Percentiles rank a stretch among this genome's conserved stretches.
Evolutionary conservation across 2,329 filamentous ascomycete genomes (phyloP).

Genomic region (Epichloe sibirici): DNA sequence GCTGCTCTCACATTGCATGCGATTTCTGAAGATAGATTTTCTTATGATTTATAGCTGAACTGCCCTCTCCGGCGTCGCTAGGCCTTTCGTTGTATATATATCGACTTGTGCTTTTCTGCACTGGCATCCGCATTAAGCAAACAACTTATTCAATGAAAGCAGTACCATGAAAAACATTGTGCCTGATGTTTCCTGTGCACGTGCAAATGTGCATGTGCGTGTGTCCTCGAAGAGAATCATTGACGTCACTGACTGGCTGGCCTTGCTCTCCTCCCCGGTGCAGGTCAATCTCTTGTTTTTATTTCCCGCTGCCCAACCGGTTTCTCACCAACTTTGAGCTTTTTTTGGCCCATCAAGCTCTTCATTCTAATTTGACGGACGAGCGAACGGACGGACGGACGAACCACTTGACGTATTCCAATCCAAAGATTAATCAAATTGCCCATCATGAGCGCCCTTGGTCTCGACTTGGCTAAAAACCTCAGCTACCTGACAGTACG

Average conservation of each 20-base stretch:
- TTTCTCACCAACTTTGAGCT: no score
- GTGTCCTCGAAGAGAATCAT: no score
- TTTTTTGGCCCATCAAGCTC: no score
- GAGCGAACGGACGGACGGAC: no score
- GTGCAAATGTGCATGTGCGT: no score
- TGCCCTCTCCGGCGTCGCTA: neutral
- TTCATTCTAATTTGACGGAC: no score
- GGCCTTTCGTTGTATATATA: conserved; percentile 3
- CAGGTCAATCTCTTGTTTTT: no score
- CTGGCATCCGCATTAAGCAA: neutral
- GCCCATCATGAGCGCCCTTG: conserved; percentile 18
- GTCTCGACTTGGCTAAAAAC: conserved; percentile 18
- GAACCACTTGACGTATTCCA: no score
- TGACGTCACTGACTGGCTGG: no score
- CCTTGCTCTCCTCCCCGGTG: no score
- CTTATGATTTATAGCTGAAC: neutral
- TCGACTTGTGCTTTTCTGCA: neutral
- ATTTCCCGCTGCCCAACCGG: no score
- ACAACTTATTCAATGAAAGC: neutral
- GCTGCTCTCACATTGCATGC: neutral
- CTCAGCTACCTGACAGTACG: conserved; percentile 8
- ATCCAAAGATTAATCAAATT: neutral
- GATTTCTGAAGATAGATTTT: neutral
- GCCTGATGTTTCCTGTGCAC: no score
- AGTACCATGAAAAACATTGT: neutral